Percentiles rank a stretch among this genome's conserved stretches.
Evolutionary conservation across 2,329 filamentous ascomycete species (phyloP).

Genomic region (Aspergillus sp.): DNA sequence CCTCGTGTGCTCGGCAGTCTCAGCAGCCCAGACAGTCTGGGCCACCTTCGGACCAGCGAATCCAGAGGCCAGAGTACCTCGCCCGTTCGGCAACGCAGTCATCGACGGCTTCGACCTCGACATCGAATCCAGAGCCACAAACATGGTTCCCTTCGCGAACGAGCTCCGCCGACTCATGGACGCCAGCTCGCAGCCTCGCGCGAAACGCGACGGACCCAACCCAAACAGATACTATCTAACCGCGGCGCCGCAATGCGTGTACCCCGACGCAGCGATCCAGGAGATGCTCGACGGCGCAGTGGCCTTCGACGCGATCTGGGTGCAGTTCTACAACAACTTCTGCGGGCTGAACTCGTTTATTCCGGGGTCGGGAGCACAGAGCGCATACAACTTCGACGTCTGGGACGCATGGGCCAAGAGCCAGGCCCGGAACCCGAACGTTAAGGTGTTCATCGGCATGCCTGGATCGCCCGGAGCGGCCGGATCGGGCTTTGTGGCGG

Average conservation of each 20-base stretch:
- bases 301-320: constrained; percentile 5
- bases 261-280: constrained; percentile 2
- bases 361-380: not conserved
- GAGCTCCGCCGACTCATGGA: constrained; percentile 1
- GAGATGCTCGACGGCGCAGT: constrained; percentile 2
- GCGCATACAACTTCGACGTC: not conserved
- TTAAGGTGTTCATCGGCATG: not conserved
- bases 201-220: not conserved
- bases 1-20: too few relatives aligned
- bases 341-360: not conserved
- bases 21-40: too few relatives aligned
- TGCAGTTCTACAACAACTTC: constrained; percentile 7
- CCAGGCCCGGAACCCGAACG: not conserved
- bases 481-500: not conserved
- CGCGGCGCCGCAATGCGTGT: constrained; percentile 4
- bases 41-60: not conserved
- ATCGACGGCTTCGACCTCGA: constrained; percentile 6
- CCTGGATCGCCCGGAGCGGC: not conserved
- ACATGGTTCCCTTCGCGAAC: constrained; percentile 4
- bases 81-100: not conserved
- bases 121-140: constrained; percentile 4
- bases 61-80: constrained; percentile 1
- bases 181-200: not conserved
- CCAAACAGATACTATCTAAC: constrained; percentile 1
- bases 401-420: not conserved